Evolutionary conservation across 371 early-diverging fungal genomes (phyloP), one percentile per base, ranked within the genome.

Genomic region (Vairimorpha ceranae): DNA sequence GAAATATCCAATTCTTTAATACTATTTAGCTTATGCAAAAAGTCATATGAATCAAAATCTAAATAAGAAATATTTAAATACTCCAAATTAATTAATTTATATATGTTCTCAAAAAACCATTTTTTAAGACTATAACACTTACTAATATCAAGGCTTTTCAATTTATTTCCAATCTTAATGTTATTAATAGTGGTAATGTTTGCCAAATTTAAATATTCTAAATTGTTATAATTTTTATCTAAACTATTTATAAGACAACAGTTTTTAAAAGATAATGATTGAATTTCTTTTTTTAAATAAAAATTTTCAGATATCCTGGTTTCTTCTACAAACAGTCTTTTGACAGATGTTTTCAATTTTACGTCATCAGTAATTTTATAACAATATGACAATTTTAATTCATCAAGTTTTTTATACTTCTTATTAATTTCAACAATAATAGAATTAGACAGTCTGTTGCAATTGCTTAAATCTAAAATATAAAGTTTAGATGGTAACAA

Each of bases 331-430:
- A 29, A 60, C 1, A 76, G 30, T 1, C 32, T 25, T 35, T 56
- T 59, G 7, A 72, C 67, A 15, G 17, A 6, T 21, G 25, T 48
- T 70, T 52, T 65, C 56, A 76, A 51, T 29, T 51, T 17, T 15
- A 41, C 19, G 0, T 70, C 15, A 8, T 70, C 61, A 17, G 65
- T 32, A 0, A 76, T 27, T 19, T 46, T 56, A 70, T 76, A 76
- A 43, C 76, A 76, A 51, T 36, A 76, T 2, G 72, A 71, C 23
- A 76, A 54, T 19, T 46, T 66, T 23, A 76, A 46, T n/a, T 59
- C 58, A 3, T 71, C 67, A 45, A 71, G 38, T 10, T 6, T 35
- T 61, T 59, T 35, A 64, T 41, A 51, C 29, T 35, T 60, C 61
- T 33, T 35, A 56, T 76, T 76, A 12, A 76, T 61, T 51, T 61